Conservation (phyloP, 2,329 filamentous ascomycete species). For the Monosporascus sp. region DNA sequence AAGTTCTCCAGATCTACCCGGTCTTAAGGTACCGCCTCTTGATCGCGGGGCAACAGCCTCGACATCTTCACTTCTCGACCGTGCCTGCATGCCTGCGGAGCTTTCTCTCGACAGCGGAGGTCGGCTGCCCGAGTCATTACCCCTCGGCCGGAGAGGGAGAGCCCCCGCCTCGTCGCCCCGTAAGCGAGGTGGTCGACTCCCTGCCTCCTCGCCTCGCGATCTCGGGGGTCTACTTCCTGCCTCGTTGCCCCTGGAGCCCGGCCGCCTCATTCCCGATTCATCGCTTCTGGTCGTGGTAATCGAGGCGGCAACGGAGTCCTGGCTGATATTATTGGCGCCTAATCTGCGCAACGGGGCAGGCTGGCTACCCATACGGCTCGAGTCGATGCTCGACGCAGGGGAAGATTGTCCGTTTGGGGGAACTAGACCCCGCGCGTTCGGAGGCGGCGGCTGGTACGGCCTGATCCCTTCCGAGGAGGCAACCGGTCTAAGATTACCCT, state of each 20-base stretch:
- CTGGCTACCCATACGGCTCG: slow-evolving; percentile 35
- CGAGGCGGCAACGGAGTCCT: slow-evolving; percentile 50
- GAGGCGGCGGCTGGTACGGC: slow-evolving; percentile 17
- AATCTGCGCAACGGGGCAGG: slow-evolving; percentile 40
- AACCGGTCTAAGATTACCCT: slow-evolving; percentile 8
- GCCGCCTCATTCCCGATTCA: slow-evolving; percentile 38
- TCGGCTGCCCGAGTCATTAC: background rate
- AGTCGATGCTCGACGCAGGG: slow-evolving; percentile 48
- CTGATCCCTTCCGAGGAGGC: slow-evolving; percentile 14
- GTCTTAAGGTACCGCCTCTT: slow-evolving; percentile 42
- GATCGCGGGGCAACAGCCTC: slow-evolving; percentile 23
- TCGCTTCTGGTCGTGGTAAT: slow-evolving; percentile 43
- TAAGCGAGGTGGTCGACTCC: background rate
- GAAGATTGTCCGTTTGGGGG: slow-evolving; percentile 40
- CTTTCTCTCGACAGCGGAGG: slow-evolving; percentile 1
- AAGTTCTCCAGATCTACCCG: slow-evolving; percentile 34
- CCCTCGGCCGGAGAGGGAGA: background rate
- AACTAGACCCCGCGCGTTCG: slow-evolving; percentile 27
- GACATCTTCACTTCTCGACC: too few species aligned
- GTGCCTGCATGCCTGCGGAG: too few species aligned
- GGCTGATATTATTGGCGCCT: slow-evolving; percentile 48
- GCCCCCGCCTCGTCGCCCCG: background rate
- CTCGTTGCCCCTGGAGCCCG: background rate
- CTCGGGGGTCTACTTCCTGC: slow-evolving; percentile 1
- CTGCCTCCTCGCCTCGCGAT: background rate